Base-by-base conservation (phyloP, 2,329 filamentous ascomycete species). In the Plenodomus lindquistii region DNA sequence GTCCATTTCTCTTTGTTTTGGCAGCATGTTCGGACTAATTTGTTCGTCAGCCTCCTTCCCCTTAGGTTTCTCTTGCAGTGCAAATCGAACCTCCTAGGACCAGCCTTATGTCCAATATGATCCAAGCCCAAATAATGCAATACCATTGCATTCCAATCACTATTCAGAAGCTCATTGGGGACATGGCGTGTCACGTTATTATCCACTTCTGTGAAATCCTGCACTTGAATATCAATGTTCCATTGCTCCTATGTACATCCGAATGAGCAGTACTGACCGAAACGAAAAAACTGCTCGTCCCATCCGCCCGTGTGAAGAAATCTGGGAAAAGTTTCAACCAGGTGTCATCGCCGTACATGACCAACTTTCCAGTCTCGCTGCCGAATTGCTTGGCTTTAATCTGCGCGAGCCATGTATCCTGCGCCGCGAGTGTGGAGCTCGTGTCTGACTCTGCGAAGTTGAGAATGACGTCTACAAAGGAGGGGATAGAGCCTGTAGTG, bases 181-280 rank as follows among this genome's bases (percentile, higher is more conserved):
- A 99, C 79, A 76, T 99, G 91, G 54, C 94, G 85, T 2, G 94
- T 99, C 61, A 99, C 94, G 71, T 99, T 99, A 69, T 91, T 87
- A 75, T 99, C 94, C 57, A 99, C 95, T 77, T 99, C 92, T 41
- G 90, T 95, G 66, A 97, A 99, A 72, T 99, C 94, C 91, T 95
- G 52, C 55, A 62, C 46, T 42, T 39, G 27, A n/a, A 48, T 48
- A 65, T 67, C 63, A 66, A 67, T 54, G 52, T 55, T 62, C 29
- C 59, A 62, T 62, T 70, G 50, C 62, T 55, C 42, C 58, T 68
- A 71, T 53, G 47, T 72, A 69, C 62, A 65, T 55, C 45, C 37
- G 43, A 44, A 39, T 41, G 40, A 48, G 50, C 37, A 37, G 51
- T 52, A 83, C 87, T 79, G 73, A 96, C 91, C 72, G 94, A 91